Evolutionary conservation across 1,284 basidiomycete species (phyloP).

Genomic region (Pyrrhoderma noxium): DNA sequence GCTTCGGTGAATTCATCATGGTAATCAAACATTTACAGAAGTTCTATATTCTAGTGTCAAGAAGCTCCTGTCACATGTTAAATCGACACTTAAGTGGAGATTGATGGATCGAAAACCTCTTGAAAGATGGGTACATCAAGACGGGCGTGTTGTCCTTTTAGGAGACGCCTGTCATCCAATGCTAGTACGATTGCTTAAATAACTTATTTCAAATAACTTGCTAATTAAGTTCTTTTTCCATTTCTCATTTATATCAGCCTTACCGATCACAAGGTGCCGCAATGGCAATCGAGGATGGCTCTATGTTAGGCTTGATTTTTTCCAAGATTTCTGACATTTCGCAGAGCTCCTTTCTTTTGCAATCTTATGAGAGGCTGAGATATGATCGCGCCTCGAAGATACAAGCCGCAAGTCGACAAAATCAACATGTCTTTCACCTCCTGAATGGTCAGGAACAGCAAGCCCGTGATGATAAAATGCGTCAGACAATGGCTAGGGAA

Average conservation of each 20-base stretch:
- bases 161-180: slow-evolving; percentile 48
- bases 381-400: slow-evolving; percentile 33
- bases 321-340: slow-evolving; percentile 32
- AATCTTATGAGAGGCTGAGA: slow-evolving; percentile 42
- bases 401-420: slow-evolving; percentile 32
- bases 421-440: slow-evolving; percentile 32
- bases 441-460: slow-evolving; percentile 34
- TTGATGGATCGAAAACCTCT: slow-evolving; percentile 30
- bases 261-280: slow-evolving; percentile 27
- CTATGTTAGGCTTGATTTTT: slow-evolving; percentile 42
- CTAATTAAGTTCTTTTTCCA: not conserved
- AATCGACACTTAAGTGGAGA: slow-evolving; percentile 29
- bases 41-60: slow-evolving; percentile 26
- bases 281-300: slow-evolving; percentile 46
- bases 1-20: not conserved
- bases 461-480: slow-evolving; percentile 33
- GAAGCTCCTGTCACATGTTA: slow-evolving; percentile 38
- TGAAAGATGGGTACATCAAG: slow-evolving; percentile 41
- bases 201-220: not conserved
- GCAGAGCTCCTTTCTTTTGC: slow-evolving; percentile 38
- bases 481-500: slow-evolving; percentile 23
- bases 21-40: too few species aligned
- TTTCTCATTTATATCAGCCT: slow-evolving; percentile 8
- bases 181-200: slow-evolving; percentile 26
- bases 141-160: slow-evolving; percentile 38